phyloP scores from a whole-genome alignment of 345 rosid species.

The Salix brachista region DNA sequence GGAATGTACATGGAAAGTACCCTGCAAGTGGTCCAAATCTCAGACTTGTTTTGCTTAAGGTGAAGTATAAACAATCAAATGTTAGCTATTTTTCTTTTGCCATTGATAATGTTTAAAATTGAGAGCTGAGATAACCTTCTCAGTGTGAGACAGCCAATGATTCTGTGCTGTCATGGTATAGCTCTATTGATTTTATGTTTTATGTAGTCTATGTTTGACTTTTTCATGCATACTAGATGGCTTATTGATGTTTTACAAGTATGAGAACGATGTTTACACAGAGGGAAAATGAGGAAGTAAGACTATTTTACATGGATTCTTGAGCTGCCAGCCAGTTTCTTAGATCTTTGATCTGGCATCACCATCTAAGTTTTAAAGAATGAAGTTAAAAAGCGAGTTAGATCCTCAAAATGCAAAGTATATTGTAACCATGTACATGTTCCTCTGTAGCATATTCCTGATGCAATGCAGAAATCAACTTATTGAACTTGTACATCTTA shows the following conservation, averaged over 20 bases:
- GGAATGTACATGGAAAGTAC: constrained; percentile 95
- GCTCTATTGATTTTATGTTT: background rate
- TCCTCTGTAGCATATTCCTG: background rate
- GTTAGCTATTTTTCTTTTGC: background rate
- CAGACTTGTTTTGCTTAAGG: constrained; percentile 83
- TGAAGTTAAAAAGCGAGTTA: no score
- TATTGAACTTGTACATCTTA: background rate
- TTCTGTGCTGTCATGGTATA: background rate
- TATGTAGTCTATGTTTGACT: background rate
- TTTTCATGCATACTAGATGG: background rate
- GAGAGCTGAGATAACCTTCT: background rate
- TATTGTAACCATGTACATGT: background rate
- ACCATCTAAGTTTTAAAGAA: background rate
- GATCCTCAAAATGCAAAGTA: background rate
- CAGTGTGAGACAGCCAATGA: background rate
- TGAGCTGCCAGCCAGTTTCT: background rate
- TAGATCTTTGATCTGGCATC: background rate
- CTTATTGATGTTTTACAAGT: background rate
- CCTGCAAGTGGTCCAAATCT: constrained; percentile 83
- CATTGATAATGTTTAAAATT: background rate
- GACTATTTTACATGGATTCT: background rate
- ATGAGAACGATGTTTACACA: background rate
- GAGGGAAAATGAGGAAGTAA: background rate
- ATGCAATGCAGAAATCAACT: no score
- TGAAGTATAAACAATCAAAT: constrained; percentile 16